phyloP scores from a whole-genome alignment of 495 filamentous ascomycete species.

The Penicillium cataractarum region DNA sequence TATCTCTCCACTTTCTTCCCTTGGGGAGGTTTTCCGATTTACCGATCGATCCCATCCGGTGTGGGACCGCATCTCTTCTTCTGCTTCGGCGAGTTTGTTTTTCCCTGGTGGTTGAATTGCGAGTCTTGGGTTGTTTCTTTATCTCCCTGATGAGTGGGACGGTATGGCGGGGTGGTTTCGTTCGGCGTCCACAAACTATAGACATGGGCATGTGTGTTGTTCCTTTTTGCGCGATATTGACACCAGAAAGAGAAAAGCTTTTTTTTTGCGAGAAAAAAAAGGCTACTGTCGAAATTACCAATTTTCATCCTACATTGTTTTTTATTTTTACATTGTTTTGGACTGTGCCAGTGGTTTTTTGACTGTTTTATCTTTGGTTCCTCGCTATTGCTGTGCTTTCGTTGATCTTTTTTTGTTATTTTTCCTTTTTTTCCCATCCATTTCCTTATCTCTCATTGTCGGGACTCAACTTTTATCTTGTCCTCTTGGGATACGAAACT shows the following conservation, averaged over 20 bases:
- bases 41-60: slow-evolving; percentile 29
- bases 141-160: slow-evolving; percentile 39
- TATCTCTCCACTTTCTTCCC: slow-evolving; percentile 7
- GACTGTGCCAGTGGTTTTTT: slow-evolving; percentile 3
- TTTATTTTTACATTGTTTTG: slow-evolving; percentile 2
- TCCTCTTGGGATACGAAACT: slow-evolving; percentile 2
- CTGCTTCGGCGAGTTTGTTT: slow-evolving; percentile 32
- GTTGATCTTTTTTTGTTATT: slow-evolving; percentile 20
- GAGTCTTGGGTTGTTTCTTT: slow-evolving; percentile 35
- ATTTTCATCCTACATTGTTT: slow-evolving; percentile 15
- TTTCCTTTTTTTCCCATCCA: slow-evolving; percentile 15
- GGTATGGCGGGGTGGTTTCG: slow-evolving; percentile 47
- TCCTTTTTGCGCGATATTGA: slow-evolving; percentile 35
- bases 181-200: slow-evolving; percentile 51
- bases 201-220: slow-evolving; percentile 49
- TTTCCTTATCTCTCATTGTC: slow-evolving; percentile 16
- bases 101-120: slow-evolving; percentile 31
- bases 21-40: slow-evolving; percentile 14
- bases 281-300: slow-evolving; percentile 34
- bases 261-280: slow-evolving; percentile 37
- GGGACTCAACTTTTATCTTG: slow-evolving; percentile 16
- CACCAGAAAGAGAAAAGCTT: slow-evolving; percentile 33
- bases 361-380: neutral
- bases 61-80: slow-evolving; percentile 41
- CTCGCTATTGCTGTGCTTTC: slow-evolving; percentile 13